phyloP scores from a whole-genome alignment of 352 stramenopile species.

The Aphanomyces stellatus region DNA sequence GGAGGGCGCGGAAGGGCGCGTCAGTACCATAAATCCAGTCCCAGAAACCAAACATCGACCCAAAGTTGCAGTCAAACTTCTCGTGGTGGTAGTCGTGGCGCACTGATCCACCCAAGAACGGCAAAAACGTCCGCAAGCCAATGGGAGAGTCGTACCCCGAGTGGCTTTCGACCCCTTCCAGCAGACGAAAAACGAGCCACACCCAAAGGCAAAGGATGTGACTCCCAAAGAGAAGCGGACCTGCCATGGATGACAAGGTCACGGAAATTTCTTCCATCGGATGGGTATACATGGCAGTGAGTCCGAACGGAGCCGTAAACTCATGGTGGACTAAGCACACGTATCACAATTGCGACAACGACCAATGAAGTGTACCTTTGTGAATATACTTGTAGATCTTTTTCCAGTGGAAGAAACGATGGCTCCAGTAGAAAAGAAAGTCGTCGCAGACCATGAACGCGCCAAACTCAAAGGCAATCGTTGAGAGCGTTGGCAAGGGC shows the following conservation, averaged over 20 bases:
- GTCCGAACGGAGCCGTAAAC: conserved; percentile 10
- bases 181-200: conserved; percentile 11
- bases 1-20: neutral
- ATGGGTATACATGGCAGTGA: conserved; percentile 18
- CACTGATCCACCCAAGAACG: neutral
- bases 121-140: neutral
- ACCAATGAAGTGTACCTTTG: conserved; percentile 16
- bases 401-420: conserved; percentile 22
- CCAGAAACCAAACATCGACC: conserved; percentile 14
- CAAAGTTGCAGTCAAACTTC: conserved; percentile 19
- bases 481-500: neutral
- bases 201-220: conserved; percentile 19
- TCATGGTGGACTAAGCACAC: conserved; percentile 17
- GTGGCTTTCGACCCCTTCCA: conserved; percentile 21
- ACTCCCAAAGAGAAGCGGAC: conserved; percentile 13
- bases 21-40: conserved; percentile 18
- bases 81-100: conserved; percentile 19
- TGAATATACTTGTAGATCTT: conserved; percentile 23
- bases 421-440: conserved; percentile 21
- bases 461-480: neutral
- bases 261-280: conserved; percentile 12
- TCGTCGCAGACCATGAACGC: conserved; percentile 12
- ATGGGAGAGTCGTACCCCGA: conserved; percentile 17
- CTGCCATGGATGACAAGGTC: conserved; percentile 9
- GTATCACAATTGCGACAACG: neutral